Evolutionary conservation across 1,139 yeast species (phyloP).

Genomic region (Saccharomyces hybrid): DNA sequence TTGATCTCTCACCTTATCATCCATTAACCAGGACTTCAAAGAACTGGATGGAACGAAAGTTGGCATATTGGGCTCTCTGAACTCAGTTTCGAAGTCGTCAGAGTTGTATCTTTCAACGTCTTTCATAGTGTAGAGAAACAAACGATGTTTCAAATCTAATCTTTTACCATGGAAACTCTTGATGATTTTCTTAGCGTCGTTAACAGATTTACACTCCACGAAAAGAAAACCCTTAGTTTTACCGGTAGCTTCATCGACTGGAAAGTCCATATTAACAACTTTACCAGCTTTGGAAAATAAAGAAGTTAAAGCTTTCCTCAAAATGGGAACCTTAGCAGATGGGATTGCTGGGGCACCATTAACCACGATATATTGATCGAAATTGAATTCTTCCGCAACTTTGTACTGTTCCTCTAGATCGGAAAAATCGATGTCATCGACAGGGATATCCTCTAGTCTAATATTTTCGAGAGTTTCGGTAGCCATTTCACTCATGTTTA

Average conservation of each 20-base stretch:
- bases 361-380: constrained; percentile 76
- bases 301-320: constrained; percentile 79
- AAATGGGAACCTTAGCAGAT: constrained; percentile 74
- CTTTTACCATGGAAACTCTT: constrained; percentile 79
- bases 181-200: constrained; percentile 72
- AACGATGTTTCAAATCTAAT: constrained; percentile 87
- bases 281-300: constrained; percentile 62
- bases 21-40: constrained; percentile 86
- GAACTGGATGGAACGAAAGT: constrained; percentile 71
- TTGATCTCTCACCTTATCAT: constrained; percentile 87
- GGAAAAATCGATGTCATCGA: constrained; percentile 76
- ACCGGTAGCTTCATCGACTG: constrained; percentile 59
- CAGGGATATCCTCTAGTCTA: constrained; percentile 37
- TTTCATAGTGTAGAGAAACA: constrained; percentile 71
- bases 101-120: constrained; percentile 80
- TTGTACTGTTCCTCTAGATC: constrained; percentile 77
- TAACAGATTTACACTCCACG: constrained; percentile 66
- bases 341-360: constrained; percentile 98
- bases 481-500: constrained; percentile 6
- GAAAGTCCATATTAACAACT: constrained; percentile 57
- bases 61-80: constrained; percentile 62
- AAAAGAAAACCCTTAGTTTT: constrained; percentile 84
- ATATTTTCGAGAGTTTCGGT: constrained; percentile 22
- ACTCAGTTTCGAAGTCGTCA: constrained; percentile 57
- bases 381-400: constrained; percentile 47